phyloP scores from a whole-genome alignment of 208 protist species.

The Kentomonas sorsogonicus region DNA sequence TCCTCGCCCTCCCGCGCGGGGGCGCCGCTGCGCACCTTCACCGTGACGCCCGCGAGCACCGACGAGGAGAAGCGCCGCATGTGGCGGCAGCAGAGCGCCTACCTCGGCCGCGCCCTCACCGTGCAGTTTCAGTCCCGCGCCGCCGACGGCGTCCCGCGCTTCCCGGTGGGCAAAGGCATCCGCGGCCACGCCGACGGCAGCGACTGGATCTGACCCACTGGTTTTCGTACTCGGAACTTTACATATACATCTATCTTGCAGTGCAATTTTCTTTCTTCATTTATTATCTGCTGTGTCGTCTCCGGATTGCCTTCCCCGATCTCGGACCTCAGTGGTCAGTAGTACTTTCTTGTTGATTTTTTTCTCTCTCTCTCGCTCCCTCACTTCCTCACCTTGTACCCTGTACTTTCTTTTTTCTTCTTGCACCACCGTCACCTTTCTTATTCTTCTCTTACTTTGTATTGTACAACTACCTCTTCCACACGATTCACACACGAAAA shows the following conservation, averaged over 20 bases:
- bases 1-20: no score
- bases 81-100: constrained; percentile 45
- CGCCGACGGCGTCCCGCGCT: constrained; percentile 74
- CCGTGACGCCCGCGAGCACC: constrained; percentile 69
- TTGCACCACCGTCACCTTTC: constrained; percentile 1
- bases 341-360: neutral
- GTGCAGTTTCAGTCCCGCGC: constrained; percentile 86
- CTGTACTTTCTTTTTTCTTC: constrained; percentile 2
- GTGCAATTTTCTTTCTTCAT: constrained; percentile 8
- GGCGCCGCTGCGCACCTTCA: constrained; percentile 35
- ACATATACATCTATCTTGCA: constrained; percentile 3
- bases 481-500: no score
- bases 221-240: no score
- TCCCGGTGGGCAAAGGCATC: constrained; percentile 80
- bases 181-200: constrained; percentile 53
- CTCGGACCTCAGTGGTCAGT: neutral
- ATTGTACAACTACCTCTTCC: constrained; percentile 2
- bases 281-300: constrained; percentile 12
- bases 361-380: constrained; percentile 4
- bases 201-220: constrained; percentile 72
- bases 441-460: constrained; percentile 9
- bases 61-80: constrained; percentile 60
- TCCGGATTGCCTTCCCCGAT: neutral
- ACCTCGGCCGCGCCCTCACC: constrained; percentile 79
- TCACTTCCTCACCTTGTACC: neutral